Conservation (phyloP, 2,329 filamentous ascomycete species). For the Didymosphaeria variabile region DNA sequence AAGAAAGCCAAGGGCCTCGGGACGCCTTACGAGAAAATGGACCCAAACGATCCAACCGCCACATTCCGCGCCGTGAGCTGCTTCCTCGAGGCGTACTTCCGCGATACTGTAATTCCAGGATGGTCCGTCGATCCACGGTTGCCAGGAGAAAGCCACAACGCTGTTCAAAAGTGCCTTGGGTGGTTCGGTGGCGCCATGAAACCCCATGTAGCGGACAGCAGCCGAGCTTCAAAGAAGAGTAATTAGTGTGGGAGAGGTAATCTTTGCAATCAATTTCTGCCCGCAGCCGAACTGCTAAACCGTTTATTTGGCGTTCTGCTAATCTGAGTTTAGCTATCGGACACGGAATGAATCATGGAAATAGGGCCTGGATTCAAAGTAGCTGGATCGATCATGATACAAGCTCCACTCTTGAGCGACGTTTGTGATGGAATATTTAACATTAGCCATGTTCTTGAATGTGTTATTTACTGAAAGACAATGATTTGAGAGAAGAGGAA, state of each 20-base stretch:
- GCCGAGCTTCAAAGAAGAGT: background rate
- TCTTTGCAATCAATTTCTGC: background rate
- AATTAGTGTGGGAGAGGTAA: background rate
- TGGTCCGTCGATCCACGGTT: background rate
- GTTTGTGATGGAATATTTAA: too few species aligned
- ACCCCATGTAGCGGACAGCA: background rate
- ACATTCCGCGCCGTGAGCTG: conserved; percentile 15
- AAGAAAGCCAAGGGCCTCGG: conserved; percentile 13
- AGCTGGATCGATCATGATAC: too few species aligned
- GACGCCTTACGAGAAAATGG: conserved; percentile 1
- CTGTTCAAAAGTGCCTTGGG: background rate
- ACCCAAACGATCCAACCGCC: conserved; percentile 1
- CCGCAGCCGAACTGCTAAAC: background rate
- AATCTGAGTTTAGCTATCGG: too few species aligned
- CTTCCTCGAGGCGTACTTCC: conserved; percentile 16
- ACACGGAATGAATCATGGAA: too few species aligned
- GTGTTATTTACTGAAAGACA: too few species aligned
- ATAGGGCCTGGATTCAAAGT: too few species aligned
- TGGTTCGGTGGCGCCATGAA: conserved; percentile 7
- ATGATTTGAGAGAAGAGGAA: too few species aligned
- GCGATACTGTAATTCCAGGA: conserved; percentile 2
- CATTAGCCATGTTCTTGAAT: too few species aligned
- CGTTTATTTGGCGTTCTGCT: background rate
- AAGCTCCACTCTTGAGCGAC: too few species aligned
- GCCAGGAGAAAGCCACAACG: background rate